Conservation (phyloP, 164 flowering plant genomes). For the Pachysandra terminalis region DNA sequence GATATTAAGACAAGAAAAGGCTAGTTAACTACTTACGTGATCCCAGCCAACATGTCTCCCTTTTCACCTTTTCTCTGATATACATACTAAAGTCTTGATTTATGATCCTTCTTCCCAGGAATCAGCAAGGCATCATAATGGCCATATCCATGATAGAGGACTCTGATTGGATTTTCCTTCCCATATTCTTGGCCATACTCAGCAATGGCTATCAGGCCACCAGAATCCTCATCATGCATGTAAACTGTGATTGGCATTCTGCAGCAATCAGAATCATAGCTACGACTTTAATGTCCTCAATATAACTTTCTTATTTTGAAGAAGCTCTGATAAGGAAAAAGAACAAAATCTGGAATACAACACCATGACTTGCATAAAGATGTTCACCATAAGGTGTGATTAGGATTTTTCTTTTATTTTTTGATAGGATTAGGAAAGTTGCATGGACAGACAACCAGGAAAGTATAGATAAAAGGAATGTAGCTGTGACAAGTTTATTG, state of each 20-base stretch:
- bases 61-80: background rate
- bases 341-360: background rate
- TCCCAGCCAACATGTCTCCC: background rate
- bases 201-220: conserved; percentile 82
- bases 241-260: conserved; percentile 96
- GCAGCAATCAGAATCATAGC: conserved; percentile 7
- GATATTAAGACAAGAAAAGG: background rate
- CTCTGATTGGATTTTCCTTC: conserved; percentile 73
- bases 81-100: conserved; percentile 47
- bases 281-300: too few species aligned
- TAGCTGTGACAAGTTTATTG: too few species aligned
- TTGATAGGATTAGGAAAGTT: background rate
- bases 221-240: conserved; percentile 68
- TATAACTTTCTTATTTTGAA: background rate
- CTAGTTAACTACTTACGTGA: background rate
- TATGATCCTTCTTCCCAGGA: conserved; percentile 36
- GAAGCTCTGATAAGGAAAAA: background rate
- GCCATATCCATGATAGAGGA: conserved; percentile 89
- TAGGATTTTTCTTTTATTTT: background rate
- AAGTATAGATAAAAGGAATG: background rate
- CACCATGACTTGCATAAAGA: background rate
- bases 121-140: conserved; percentile 84
- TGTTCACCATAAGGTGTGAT: background rate
- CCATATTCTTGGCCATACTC: conserved; percentile 96
- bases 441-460: background rate